phyloP scores from a whole-genome alignment of 163 green algal species.

The Coccomyxa subellipsoidea region DNA sequence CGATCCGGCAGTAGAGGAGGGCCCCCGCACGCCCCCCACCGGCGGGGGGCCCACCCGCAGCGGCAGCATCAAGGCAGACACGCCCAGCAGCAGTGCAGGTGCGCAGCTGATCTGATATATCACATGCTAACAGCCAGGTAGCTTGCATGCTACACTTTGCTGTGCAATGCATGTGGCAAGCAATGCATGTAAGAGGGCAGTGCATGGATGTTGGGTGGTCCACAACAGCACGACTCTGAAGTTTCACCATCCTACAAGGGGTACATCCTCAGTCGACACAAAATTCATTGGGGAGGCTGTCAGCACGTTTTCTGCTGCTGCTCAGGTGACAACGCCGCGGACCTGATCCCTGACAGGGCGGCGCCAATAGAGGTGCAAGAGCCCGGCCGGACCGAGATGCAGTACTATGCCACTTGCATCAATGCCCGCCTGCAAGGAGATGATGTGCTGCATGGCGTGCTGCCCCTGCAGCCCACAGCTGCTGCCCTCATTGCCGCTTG shows the following conservation, averaged over 20 bases:
- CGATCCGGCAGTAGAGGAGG: not conserved
- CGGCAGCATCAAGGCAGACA: not conserved
- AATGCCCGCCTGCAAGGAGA: not conserved
- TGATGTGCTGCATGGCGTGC: not conserved
- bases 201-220: too few species aligned
- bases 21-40: not conserved
- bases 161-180: too few species aligned
- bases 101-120: not conserved
- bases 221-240: too few species aligned
- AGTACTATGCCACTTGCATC: conserved; percentile 6
- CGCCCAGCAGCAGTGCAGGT: conserved; percentile 1
- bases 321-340: not conserved
- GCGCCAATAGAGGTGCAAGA: not conserved
- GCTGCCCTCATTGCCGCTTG: not conserved
- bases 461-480: not conserved
- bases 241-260: too few species aligned
- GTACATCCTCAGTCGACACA: too few species aligned
- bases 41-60: not conserved
- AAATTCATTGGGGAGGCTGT: too few species aligned
- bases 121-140: too few species aligned
- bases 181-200: too few species aligned
- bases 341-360: not conserved
- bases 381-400: not conserved
- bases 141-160: too few species aligned
- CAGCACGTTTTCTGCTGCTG: not conserved